A percentile compares a stretch with the other conserved stretches of the same genome.
Conservation (phyloP, 1,284 basidiomycete genomes). For the Xanthoconium separans region DNA sequence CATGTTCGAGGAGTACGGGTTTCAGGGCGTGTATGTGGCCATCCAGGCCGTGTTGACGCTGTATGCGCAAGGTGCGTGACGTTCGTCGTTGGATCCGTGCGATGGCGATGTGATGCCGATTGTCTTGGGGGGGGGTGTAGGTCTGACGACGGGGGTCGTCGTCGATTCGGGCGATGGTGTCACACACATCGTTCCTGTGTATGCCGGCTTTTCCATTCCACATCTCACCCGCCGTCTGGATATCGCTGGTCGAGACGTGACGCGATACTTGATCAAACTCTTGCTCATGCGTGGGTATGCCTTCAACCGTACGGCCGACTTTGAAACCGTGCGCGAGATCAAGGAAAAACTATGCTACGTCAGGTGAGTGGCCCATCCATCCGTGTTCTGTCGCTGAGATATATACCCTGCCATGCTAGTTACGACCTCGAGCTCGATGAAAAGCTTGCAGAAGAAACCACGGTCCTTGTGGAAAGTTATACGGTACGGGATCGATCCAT, state of each 20-base stretch:
- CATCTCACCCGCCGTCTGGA: slow-evolving; percentile 94
- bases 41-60: slow-evolving; percentile 98
- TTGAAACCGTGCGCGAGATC: slow-evolving; percentile 97
- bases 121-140: no score
- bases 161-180: slow-evolving; percentile 99
- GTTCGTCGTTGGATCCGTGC: no score
- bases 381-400: background rate
- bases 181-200: slow-evolving; percentile 98
- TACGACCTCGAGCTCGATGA: slow-evolving; percentile 97
- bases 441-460: slow-evolving; percentile 93
- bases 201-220: slow-evolving; percentile 94
- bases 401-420: slow-evolving; percentile 38
- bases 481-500: slow-evolving; percentile 57
- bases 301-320: slow-evolving; percentile 99
- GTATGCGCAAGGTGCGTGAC: slow-evolving; percentile 92
- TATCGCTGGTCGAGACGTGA: slow-evolving; percentile 97
- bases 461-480: slow-evolving; percentile 94
- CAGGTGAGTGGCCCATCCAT: slow-evolving; percentile 54
- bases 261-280: slow-evolving; percentile 97
- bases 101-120: no score
- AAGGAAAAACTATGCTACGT: slow-evolving; percentile 99
- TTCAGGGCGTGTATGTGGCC: slow-evolving; percentile 94
- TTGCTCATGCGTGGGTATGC: slow-evolving; percentile 98
- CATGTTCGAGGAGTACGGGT: slow-evolving; percentile 99
- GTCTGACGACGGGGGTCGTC: slow-evolving; percentile 96